phyloP scores from a whole-genome alignment of 2,329 filamentous ascomycete species.

The Pestalotiopsis sp. region DNA sequence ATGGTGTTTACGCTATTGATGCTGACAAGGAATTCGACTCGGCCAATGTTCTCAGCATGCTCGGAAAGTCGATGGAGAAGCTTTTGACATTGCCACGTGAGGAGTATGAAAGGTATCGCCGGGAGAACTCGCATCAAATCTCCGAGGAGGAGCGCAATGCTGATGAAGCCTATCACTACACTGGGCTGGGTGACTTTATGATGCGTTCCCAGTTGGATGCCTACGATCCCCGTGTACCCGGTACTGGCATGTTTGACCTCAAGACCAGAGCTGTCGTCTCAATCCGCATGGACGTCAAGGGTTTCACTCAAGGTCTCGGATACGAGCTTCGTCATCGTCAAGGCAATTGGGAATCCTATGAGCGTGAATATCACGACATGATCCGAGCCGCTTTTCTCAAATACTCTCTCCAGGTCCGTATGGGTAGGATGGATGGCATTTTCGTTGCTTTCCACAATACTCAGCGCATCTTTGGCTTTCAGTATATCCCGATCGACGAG shows the following conservation, averaged over 20 bases:
- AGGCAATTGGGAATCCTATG: slow-evolving; percentile 87
- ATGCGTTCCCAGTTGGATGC: slow-evolving; percentile 96
- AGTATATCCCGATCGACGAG: slow-evolving; percentile 84
- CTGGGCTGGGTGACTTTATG: slow-evolving; percentile 82
- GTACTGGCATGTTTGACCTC: slow-evolving; percentile 91
- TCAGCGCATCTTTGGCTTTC: slow-evolving; percentile 93
- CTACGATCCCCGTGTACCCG: slow-evolving; percentile 81
- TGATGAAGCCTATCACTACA: slow-evolving; percentile 85
- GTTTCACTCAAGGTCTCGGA: slow-evolving; percentile 74
- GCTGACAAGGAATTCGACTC: slow-evolving; percentile 90
- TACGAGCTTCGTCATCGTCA: slow-evolving; percentile 82
- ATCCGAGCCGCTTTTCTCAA: slow-evolving; percentile 92
- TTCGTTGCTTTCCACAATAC: slow-evolving; percentile 97
- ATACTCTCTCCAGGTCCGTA: slow-evolving; percentile 93
- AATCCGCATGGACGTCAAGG: slow-evolving; percentile 81
- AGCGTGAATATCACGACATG: slow-evolving; percentile 97
- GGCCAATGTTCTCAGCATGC: slow-evolving; percentile 84
- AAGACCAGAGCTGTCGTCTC: slow-evolving; percentile 93
- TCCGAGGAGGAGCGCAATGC: slow-evolving; percentile 71
- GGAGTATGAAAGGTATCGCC: slow-evolving; percentile 84
- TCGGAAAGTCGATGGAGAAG: slow-evolving; percentile 97
- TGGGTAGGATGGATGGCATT: slow-evolving; percentile 98
- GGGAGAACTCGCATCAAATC: slow-evolving; percentile 67
- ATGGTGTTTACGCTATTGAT: slow-evolving; percentile 92
- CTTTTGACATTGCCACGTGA: slow-evolving; percentile 81